These are phyloP conservation scores for Cornus suecica DNA, from an alignment of 148 eudicot genomes.

Conservation along the genomic window DNA sequence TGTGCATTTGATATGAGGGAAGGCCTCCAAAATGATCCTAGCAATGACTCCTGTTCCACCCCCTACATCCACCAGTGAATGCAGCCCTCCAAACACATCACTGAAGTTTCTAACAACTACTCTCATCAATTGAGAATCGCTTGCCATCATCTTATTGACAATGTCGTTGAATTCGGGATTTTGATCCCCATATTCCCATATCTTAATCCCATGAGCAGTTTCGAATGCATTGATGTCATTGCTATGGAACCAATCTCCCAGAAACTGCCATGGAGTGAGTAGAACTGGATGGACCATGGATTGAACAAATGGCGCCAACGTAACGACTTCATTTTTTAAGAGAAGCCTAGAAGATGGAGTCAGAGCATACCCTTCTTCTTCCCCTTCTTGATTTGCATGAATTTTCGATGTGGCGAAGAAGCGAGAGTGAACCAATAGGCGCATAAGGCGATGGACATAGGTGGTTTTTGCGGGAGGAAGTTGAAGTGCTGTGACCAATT, in stretches of 20 bases:
- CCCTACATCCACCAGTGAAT: constrained; percentile 7
- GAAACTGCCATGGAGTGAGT: neutral
- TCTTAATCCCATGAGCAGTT: neutral
- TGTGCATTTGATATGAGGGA: constrained; percentile 11
- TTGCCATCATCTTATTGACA: constrained; percentile 7
- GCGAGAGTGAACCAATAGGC: neutral
- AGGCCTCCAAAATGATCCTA: constrained; percentile 1
- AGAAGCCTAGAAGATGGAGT: constrained; percentile 13
- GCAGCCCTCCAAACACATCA: neutral
- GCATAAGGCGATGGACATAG: neutral
- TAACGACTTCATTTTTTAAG: neutral
- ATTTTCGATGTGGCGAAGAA: neutral
- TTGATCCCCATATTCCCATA: neutral
- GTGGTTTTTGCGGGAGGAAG: neutral
- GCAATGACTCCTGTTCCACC: constrained; percentile 7
- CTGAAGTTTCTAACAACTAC: neutral
- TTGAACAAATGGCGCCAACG: neutral
- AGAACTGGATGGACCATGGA: neutral
- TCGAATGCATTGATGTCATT: neutral
- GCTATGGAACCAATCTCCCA: constrained; percentile 9
- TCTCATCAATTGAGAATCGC: constrained; percentile 6
- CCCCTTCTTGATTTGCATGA: neutral
- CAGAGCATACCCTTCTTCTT: constrained; percentile 9
- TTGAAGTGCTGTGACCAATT: constrained; percentile 1
- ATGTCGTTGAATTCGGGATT: neutral